Evolutionary conservation across 2,329 filamentous ascomycete species (phyloP).

Genomic region (Colletotrichum trifolii): DNA sequence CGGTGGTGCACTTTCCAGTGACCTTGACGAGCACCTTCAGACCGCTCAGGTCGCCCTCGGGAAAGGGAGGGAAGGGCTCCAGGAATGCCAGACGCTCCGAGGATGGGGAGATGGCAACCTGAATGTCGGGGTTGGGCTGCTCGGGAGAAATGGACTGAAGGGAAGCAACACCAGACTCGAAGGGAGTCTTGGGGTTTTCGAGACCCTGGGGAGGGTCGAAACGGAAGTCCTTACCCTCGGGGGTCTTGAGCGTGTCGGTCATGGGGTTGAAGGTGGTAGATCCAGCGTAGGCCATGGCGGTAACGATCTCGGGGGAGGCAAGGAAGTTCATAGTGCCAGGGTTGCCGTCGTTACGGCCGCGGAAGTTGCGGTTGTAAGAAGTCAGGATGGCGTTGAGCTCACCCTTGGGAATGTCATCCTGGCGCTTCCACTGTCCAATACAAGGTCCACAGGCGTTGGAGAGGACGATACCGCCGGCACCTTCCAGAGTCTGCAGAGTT

Average conservation of each 20-base stretch:
- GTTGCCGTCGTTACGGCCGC: constrained; percentile 96
- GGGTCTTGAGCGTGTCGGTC: constrained; percentile 84
- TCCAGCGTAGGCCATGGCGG: constrained; percentile 93
- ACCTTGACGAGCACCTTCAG: constrained; percentile 95
- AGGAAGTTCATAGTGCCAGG: constrained; percentile 98
- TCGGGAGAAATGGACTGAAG: constrained; percentile 83
- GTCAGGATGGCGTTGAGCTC: constrained; percentile 94
- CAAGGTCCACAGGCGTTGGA: constrained; percentile 96
- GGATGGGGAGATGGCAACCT: constrained; percentile 84
- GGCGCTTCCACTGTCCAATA: constrained; percentile 95
- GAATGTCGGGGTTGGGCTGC: constrained; percentile 60
- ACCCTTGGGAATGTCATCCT: constrained; percentile 85
- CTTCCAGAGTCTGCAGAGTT: constrained; percentile 85
- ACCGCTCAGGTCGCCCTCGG: constrained; percentile 75
- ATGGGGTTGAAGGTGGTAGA: constrained; percentile 96
- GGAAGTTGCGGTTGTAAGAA: constrained; percentile 99
- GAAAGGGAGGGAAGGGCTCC: constrained; percentile 90
- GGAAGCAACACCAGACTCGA: constrained; percentile 79
- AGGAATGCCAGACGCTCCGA: constrained; percentile 91
- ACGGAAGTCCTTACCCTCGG: constrained; percentile 83
- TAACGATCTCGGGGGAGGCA: constrained; percentile 95
- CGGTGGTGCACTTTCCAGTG: constrained; percentile 97
- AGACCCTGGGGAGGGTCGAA: constrained; percentile 83
- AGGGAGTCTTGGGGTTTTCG: constrained; percentile 71
- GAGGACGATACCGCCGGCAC: constrained; percentile 87